phyloP scores from a whole-genome alignment of 78 protist species.

The Bigelowiella natans region DNA sequence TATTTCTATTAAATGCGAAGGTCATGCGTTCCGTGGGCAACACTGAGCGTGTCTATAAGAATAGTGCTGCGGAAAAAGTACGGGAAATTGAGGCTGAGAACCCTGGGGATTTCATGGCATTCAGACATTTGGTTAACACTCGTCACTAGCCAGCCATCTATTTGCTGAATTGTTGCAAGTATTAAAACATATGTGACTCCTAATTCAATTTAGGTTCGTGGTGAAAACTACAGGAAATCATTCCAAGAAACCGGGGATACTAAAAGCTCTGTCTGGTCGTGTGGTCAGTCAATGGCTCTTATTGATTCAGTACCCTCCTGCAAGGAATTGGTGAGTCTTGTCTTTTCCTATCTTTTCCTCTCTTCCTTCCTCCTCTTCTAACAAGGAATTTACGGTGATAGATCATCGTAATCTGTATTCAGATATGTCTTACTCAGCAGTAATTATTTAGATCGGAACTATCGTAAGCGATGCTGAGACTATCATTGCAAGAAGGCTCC shows the following conservation, averaged over 20 bases:
- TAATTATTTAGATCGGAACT: not conserved
- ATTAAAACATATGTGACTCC: not conserved
- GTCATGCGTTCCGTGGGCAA: constrained; percentile 30
- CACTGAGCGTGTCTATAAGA: constrained; percentile 46
- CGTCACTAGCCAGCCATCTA: not conserved
- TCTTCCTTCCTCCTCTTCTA: no score
- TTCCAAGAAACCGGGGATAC: constrained; percentile 15
- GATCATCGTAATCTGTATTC: no score
- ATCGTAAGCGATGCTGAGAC: constrained; percentile 1
- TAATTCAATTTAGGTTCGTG: not conserved
- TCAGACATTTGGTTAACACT: not conserved
- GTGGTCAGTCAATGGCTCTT: not conserved
- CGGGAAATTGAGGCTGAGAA: not conserved
- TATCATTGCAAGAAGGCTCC: not conserved
- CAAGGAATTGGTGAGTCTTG: not conserved
- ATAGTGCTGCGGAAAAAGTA: not conserved
- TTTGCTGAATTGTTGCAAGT: not conserved
- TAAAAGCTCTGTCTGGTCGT: constrained; percentile 1
- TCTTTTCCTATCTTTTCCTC: not conserved
- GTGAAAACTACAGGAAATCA: not conserved
- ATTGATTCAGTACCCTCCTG: not conserved
- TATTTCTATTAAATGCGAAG: not conserved
- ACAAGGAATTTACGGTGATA: no score
- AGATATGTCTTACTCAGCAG: not conserved
- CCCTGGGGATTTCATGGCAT: not conserved